A percentile compares a stretch with the other conserved stretches of the same genome.
phyloP scores from a whole-genome alignment of 208 protist genomes.

The Borovskyia barvae region DNA sequence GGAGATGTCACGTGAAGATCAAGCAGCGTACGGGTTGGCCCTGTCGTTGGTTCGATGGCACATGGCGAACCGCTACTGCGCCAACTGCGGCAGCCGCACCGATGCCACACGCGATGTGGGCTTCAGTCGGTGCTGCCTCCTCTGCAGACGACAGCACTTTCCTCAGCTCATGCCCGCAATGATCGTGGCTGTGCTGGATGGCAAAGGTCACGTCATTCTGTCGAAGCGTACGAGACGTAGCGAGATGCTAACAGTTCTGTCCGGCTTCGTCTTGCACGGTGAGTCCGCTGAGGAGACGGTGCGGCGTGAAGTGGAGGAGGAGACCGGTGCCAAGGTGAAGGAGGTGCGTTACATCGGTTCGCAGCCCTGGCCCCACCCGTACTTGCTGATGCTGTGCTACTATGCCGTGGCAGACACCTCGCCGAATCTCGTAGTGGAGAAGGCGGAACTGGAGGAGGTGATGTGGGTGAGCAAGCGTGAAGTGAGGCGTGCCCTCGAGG shows the following conservation, averaged over 20 bases:
- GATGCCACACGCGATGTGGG: slow-evolving; percentile 15
- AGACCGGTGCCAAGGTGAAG: slow-evolving; percentile 41
- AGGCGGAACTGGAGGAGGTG: slow-evolving; percentile 40
- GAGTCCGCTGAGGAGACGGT: slow-evolving; percentile 58
- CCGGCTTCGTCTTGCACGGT: slow-evolving; percentile 46
- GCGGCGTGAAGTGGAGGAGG: slow-evolving; percentile 55
- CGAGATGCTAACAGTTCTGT: slow-evolving; percentile 35
- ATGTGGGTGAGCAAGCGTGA: slow-evolving; percentile 48
- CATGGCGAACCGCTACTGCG: slow-evolving; percentile 24
- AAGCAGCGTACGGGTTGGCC: slow-evolving; percentile 33
- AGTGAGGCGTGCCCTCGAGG: slow-evolving; percentile 33
- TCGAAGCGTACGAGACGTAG: slow-evolving; percentile 27
- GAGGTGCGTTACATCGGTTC: slow-evolving; percentile 50
- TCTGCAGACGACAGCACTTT: slow-evolving; percentile 32
- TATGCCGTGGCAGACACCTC: slow-evolving; percentile 39
- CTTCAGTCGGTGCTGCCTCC: slow-evolving; percentile 17
- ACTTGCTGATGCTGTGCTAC: slow-evolving; percentile 55
- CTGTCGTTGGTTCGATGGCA: slow-evolving; percentile 32
- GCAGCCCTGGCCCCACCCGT: slow-evolving; percentile 49
- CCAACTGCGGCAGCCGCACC: slow-evolving; percentile 26
- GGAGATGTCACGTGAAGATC: slow-evolving; percentile 11
- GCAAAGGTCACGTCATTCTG: slow-evolving; percentile 43
- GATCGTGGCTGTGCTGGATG: slow-evolving; percentile 54
- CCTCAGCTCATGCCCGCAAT: slow-evolving; percentile 44
- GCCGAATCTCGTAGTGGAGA: slow-evolving; percentile 23